These are phyloP conservation scores for Tinospora cordifolia DNA, from an alignment of 164 flowering plant genomes.

Conservation along the genomic window DNA sequence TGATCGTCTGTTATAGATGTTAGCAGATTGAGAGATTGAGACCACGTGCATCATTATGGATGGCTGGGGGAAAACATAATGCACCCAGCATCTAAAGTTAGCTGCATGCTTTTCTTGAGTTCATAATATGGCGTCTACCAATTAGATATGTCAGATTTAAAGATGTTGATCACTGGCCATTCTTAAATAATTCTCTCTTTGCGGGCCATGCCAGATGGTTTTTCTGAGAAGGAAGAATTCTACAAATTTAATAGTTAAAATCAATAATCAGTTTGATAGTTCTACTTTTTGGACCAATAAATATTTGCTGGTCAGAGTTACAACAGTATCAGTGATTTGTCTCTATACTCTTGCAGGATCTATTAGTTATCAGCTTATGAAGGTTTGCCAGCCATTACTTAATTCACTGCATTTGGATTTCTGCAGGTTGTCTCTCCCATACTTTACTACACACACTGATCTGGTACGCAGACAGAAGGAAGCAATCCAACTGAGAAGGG, in stretches of 20 bases:
- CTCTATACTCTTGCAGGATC: background rate
- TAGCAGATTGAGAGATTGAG: background rate
- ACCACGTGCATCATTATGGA: background rate
- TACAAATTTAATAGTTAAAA: background rate
- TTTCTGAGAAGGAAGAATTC: background rate
- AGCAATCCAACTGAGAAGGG: constrained; percentile 74
- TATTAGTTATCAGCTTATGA: background rate
- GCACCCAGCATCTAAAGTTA: no score
- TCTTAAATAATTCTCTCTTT: background rate
- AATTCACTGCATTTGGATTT: background rate
- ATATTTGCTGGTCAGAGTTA: background rate
- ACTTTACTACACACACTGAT: constrained; percentile 90
- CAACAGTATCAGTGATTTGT: background rate
- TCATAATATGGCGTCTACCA: background rate
- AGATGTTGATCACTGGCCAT: background rate
- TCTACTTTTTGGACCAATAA: background rate
- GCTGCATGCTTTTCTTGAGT: background rate
- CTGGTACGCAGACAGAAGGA: constrained; percentile 71
- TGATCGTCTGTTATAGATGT: background rate
- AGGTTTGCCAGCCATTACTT: background rate
- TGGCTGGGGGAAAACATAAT: background rate
- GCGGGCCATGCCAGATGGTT: background rate
- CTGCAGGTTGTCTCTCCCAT: constrained; percentile 63
- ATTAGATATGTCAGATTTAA: background rate
- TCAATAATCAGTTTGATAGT: background rate